Conservation (phyloP, 192 early-diverging fungal genomes). For the Lunasporangiospora selenospora region DNA sequence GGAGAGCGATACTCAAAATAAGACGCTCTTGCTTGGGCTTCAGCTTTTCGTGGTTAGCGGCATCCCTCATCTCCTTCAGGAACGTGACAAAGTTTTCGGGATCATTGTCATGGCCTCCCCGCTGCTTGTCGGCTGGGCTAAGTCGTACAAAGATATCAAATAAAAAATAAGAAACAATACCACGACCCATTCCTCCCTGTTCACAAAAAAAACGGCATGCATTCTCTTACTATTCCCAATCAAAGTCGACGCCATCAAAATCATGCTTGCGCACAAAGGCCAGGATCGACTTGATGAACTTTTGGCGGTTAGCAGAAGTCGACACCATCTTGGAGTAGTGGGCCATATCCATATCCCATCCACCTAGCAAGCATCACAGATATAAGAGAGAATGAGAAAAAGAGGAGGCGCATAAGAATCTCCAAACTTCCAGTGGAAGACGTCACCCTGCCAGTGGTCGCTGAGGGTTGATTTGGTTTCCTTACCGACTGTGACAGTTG, state of each 20-base stretch:
- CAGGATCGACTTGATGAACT: constrained; percentile 39
- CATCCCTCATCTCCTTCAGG: constrained; percentile 37
- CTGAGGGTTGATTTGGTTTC: no score
- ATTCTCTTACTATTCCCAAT: constrained; percentile 42
- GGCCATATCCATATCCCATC: constrained; percentile 50
- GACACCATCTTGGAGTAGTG: constrained; percentile 47
- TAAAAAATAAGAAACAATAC: background rate
- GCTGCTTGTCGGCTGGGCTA: constrained; percentile 24
- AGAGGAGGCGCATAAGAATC: background rate
- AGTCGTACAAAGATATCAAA: constrained; percentile 1
- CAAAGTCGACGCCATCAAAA: constrained; percentile 45
- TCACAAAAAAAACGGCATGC: no score
- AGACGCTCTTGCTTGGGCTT: constrained; percentile 22
- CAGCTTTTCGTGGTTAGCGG: constrained; percentile 21
- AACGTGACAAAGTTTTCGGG: constrained; percentile 39
- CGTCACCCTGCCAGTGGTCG: background rate
- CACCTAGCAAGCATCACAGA: constrained; percentile 13
- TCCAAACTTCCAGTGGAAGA: background rate
- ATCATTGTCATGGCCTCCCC: constrained; percentile 29
- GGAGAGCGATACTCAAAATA: constrained; percentile 33
- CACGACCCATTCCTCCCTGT: no score
- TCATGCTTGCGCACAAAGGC: constrained; percentile 16
- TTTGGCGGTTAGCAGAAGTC: constrained; percentile 34
- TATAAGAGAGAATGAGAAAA: background rate
- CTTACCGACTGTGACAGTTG: constrained; percentile 34